Percentiles rank a stretch among this genome's conserved stretches.
These are phyloP conservation scores for Metschnikowia vanudenii DNA, from an alignment of 805 yeast species.

Conservation along the genomic window DNA sequence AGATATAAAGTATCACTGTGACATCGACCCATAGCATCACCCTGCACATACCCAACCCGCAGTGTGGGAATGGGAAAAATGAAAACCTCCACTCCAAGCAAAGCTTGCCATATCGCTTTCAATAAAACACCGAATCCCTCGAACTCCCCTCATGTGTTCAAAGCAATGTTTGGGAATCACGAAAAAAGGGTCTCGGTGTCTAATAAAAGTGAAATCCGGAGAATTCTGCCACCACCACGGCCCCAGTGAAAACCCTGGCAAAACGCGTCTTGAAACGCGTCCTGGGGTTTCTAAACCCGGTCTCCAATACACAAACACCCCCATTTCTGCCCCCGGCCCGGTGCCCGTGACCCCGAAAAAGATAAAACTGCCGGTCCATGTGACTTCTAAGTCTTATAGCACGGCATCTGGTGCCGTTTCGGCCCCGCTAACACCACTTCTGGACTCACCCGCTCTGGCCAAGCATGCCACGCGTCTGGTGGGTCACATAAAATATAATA, in stretches of 20 bases:
- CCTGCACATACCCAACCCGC: no score
- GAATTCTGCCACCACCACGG: constrained; percentile 17
- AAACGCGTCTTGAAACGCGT: constrained; percentile 7
- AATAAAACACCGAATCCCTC: no score
- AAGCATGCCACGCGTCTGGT: background rate
- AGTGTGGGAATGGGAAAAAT: no score
- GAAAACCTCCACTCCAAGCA: no score
- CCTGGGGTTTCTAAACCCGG: background rate
- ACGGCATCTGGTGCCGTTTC: background rate
- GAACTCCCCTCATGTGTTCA: constrained; percentile 12
- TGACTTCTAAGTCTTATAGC: constrained; percentile 7
- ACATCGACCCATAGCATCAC: no score
- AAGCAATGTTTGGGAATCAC: constrained; percentile 19
- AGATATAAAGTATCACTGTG: no score
- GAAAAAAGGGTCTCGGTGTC: constrained; percentile 15
- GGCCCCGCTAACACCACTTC: background rate
- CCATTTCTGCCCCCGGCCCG: background rate
- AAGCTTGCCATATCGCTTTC: no score
- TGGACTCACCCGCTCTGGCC: background rate
- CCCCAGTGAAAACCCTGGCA: constrained; percentile 1
- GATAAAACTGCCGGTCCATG: background rate
- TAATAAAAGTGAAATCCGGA: constrained; percentile 14
- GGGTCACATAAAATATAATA: constrained; percentile 7
- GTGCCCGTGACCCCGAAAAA: constrained; percentile 2
- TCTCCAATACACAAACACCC: background rate